Percentiles rank a stretch among this genome's conserved stretches.
These are phyloP conservation scores for Lithocarpus polystachyus DNA, from an alignment of 306 rosid genomes.

Conservation along the genomic window DNA sequence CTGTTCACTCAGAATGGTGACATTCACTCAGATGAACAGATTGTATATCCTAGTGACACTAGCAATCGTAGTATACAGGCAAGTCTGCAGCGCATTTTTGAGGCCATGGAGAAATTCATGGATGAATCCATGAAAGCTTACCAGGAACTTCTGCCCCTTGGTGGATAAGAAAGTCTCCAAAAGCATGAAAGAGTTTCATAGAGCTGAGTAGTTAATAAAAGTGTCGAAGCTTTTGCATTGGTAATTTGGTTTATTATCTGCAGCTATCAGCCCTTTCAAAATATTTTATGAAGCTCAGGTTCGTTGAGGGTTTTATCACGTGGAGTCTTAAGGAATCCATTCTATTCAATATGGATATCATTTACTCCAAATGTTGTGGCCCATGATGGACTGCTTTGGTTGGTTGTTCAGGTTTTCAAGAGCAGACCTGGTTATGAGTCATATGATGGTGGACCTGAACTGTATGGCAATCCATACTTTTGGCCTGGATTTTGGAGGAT, in stretches of 20 bases:
- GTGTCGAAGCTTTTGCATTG: slow-evolving; percentile 1
- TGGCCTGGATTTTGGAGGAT: neutral
- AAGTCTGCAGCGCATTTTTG: slow-evolving; percentile 81
- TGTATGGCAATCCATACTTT: neutral
- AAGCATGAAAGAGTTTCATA: slow-evolving; percentile 43
- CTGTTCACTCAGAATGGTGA: slow-evolving; percentile 54
- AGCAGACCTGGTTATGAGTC: no score
- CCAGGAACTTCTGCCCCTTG: slow-evolving; percentile 75
- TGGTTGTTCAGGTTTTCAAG: neutral
- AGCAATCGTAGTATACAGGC: slow-evolving; percentile 71
- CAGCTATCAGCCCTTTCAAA: slow-evolving; percentile 11
- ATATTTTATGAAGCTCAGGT: slow-evolving; percentile 9
- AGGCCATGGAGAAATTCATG: slow-evolving; percentile 93
- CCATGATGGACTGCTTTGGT: slow-evolving; percentile 12
- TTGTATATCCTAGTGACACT: slow-evolving; percentile 73
- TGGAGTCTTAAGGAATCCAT: slow-evolving; percentile 11
- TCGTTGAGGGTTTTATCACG: slow-evolving; percentile 5
- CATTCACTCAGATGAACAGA: slow-evolving; percentile 48
- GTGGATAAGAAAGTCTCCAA: slow-evolving; percentile 52
- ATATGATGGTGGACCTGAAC: neutral
- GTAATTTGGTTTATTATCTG: slow-evolving; percentile 14
- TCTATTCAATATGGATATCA: neutral
- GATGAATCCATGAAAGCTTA: slow-evolving; percentile 64
- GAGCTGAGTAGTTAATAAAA: neutral
- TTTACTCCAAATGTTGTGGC: neutral